Conservation (phyloP, 192 early-diverging fungal species). For the Pilaira anomala region DNA sequence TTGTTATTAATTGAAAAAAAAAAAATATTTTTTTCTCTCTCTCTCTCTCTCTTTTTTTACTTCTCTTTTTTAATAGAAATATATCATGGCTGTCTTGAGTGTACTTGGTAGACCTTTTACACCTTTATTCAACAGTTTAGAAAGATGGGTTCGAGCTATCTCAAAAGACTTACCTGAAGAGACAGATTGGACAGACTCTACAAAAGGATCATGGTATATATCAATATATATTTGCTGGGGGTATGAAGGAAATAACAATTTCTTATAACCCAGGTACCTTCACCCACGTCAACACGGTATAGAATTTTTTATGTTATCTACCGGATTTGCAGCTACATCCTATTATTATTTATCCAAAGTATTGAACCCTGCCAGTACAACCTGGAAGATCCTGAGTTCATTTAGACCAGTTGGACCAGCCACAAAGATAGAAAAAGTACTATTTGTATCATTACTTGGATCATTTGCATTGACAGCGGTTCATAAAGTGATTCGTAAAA, state of each 20-base stretch:
- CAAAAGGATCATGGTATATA: conserved; percentile 47
- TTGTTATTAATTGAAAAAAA: no score
- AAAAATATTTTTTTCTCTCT: no score
- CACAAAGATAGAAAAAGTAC: conserved; percentile 29
- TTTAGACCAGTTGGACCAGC: conserved; percentile 32
- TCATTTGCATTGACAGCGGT: conserved; percentile 39
- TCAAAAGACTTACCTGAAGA: conserved; percentile 35
- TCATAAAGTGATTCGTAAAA: conserved; percentile 44
- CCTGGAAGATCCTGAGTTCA: conserved; percentile 19
- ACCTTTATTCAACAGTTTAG: not conserved
- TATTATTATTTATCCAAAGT: conserved; percentile 35
- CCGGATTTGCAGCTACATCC: conserved; percentile 35
- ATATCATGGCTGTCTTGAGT: not conserved
- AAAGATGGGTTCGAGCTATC: not conserved
- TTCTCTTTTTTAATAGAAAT: no score
- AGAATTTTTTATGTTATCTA: conserved; percentile 41
- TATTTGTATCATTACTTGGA: conserved; percentile 30
- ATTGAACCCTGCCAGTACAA: conserved; percentile 1
- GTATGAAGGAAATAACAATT: not conserved
- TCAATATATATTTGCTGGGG: not conserved
- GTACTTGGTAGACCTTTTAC: not conserved
- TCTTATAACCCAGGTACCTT: conserved; percentile 54
- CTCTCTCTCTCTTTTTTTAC: no score
- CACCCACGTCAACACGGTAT: conserved; percentile 47
- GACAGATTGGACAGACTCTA: conserved; percentile 46